These are phyloP conservation scores for Saturnispora kantuleensis DNA, from an alignment of 805 yeast genomes.

Conservation along the genomic window DNA sequence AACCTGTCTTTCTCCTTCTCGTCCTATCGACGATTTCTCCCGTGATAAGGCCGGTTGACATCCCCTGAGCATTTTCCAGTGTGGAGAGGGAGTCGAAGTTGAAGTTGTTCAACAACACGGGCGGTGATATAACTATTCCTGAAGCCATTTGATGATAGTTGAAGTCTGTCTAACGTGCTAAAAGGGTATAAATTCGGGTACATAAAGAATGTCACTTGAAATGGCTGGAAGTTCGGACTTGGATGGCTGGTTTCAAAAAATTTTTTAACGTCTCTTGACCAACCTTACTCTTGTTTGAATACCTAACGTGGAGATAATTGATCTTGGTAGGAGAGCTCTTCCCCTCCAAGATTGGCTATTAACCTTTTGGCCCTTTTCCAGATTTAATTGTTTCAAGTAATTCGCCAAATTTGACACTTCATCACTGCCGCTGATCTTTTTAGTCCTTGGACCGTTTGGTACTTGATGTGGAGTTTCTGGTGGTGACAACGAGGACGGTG, in stretches of 20 bases:
- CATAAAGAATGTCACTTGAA: background rate
- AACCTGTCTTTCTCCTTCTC: background rate
- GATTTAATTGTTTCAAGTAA: no score
- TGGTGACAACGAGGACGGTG: no score
- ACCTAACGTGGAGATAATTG: background rate
- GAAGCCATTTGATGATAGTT: slow-evolving; percentile 1
- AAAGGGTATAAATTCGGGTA: background rate
- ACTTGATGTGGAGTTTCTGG: no score
- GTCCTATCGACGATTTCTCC: background rate
- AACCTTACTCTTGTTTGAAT: background rate
- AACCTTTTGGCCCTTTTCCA: no score
- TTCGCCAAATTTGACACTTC: no score
- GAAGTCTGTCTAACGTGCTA: no score
- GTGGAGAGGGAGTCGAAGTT: slow-evolving; percentile 7
- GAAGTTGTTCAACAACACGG: slow-evolving; percentile 2
- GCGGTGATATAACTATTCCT: slow-evolving; percentile 1
- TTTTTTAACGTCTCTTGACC: background rate
- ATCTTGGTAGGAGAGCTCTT: no score
- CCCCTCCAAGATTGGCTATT: no score
- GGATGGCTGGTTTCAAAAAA: slow-evolving; percentile 6
- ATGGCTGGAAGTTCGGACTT: slow-evolving; percentile 9
- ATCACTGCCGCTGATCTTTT: no score
- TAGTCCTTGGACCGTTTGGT: no score
- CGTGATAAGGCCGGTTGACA: background rate
- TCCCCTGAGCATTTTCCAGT: background rate